These are phyloP conservation scores for Balamuthia mandrillaris DNA, from an alignment of 208 protist genomes.

Conservation along the genomic window DNA sequence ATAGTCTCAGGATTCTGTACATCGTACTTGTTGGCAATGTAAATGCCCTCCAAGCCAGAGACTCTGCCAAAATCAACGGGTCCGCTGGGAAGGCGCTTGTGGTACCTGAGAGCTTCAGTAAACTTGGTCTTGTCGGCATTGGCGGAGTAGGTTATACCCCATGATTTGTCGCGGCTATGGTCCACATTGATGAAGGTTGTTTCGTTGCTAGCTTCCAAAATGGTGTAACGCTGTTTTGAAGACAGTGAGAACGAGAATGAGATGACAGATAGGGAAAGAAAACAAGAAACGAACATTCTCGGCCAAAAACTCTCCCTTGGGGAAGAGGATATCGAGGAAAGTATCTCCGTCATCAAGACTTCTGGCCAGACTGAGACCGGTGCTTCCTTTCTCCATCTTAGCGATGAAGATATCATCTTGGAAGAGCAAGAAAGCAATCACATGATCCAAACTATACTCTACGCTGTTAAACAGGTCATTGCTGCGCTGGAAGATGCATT, in stretches of 20 bases:
- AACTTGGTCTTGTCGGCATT: neutral
- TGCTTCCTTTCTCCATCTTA: neutral
- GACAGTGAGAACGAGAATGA: neutral
- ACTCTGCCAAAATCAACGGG: neutral
- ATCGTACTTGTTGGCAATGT: constrained; percentile 11
- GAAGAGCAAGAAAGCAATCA: neutral
- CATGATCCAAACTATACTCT: neutral
- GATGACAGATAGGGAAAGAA: neutral
- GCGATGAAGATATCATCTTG: neutral
- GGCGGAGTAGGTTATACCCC: neutral
- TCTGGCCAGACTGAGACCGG: neutral
- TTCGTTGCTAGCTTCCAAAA: neutral
- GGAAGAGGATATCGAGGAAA: neutral
- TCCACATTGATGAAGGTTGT: constrained; percentile 5
- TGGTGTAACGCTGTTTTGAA: neutral
- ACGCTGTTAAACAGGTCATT: neutral
- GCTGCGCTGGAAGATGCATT: neutral
- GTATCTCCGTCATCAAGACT: neutral
- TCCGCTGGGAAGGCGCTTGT: neutral
- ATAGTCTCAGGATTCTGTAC: too few relatives aligned
- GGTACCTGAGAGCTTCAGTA: neutral
- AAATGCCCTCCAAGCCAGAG: constrained; percentile 1
- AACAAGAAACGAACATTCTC: neutral
- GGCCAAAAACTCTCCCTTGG: neutral
- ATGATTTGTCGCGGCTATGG: neutral